Evolutionary conservation across 192 early-diverging fungal species (phyloP), one percentile per base, ranked within the genome.

Genomic region (Diversispora epigaea): DNA sequence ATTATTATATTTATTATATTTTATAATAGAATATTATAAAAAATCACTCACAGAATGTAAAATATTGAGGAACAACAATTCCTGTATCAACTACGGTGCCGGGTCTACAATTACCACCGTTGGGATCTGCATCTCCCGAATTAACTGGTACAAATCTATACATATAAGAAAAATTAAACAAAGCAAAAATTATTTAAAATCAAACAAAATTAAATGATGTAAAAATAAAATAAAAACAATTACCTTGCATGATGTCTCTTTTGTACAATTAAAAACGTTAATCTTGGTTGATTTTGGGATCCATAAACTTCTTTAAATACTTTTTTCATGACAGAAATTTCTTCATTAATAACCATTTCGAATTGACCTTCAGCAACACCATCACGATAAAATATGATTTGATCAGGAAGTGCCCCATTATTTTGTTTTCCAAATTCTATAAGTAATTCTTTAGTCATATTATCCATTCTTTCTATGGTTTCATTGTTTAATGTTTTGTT

Each of bases 171-270:
- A 40, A n/a, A 64, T 22, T 1, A 44, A 45, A 4, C 11, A 4
- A 19, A 67, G 8, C 21, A 22, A 41, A 15, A 45, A 47, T 11
- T 47, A 47, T 22, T 9, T 4, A 7, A 47, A 6, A 0, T 22
- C 9, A 21, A n/a, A n/a, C n/a, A n/a, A n/a, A n/a, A n/a, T n/a
- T n/a, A n/a, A n/a, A 49, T 25, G 4, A 47, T 14, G 22, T 67
- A 46, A 46, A 6, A 25, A 67, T n/a, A 22, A 14, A 41, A 49
- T 50, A 67, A 11, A 64, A 14, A 39, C 41, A 52, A n/a, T 43
- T 71, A 93, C 6, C 91, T 81, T 3, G 93, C 90, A 63, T 94
- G 93, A 77, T 98, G 95, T 17, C 95, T 89, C 81, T 98, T 96
- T 77, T 94, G 93, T 0, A 94, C 91, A 12, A 93, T 83, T 15